Conservation (phyloP, 1,139 yeast genomes). For the Meyerozyma smithsonii region DNA sequence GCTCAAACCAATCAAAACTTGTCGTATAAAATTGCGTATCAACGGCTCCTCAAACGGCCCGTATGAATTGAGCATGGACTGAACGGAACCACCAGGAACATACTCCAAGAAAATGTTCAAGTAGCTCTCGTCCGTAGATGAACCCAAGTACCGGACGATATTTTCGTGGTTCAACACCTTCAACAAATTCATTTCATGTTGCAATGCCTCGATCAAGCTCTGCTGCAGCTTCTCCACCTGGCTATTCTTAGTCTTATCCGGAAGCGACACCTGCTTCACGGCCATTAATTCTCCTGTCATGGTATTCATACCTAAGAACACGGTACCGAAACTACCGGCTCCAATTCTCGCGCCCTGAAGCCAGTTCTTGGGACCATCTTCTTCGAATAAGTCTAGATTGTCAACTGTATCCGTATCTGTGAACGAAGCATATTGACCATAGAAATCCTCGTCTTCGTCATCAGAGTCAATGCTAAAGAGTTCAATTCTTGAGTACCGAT, state of each 20-base stretch:
- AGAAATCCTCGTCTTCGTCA: constrained; percentile 36
- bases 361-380: constrained; percentile 71
- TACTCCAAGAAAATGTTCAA: constrained; percentile 87
- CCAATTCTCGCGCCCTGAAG: constrained; percentile 90
- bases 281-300: constrained; percentile 95
- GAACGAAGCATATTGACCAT: constrained; percentile 11
- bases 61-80: constrained; percentile 75
- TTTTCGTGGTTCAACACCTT: constrained; percentile 85
- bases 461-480: constrained; percentile 42
- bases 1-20: constrained; percentile 74
- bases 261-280: constrained; percentile 83
- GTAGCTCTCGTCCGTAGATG: constrained; percentile 64
- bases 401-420: not conserved
- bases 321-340: constrained; percentile 92
- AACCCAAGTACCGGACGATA: constrained; percentile 86
- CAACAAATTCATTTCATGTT: constrained; percentile 76
- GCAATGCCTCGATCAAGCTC: constrained; percentile 75
- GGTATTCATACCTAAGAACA: constrained; percentile 87
- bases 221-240: constrained; percentile 40
- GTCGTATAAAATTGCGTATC: constrained; percentile 77
- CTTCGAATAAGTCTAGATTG: constrained; percentile 16
- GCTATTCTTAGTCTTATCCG: constrained; percentile 28
- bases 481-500: constrained; percentile 47
- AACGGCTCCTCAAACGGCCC: constrained; percentile 93
- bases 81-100: constrained; percentile 96